Evolutionary conservation across 192 early-diverging fungal genomes (phyloP).

Genomic region (Allomyces macrogynus): DNA sequence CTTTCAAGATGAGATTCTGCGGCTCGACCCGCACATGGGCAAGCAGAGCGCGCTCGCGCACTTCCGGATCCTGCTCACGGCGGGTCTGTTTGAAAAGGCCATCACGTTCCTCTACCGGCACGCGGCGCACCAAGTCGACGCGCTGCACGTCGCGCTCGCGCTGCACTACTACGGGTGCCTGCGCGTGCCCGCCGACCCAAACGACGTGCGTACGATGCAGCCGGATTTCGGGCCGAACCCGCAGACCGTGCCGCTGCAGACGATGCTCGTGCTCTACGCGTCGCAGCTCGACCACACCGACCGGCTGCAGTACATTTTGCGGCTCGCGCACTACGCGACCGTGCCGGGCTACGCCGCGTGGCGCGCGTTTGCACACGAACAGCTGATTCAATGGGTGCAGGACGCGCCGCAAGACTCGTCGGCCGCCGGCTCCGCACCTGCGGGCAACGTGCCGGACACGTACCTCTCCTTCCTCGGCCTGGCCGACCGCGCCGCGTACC

Average conservation of each 20-base stretch:
- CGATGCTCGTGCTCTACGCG: background rate
- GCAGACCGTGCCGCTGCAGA: background rate
- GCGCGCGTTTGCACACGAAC: background rate
- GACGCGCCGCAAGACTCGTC: background rate
- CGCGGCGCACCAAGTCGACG: slow-evolving; percentile 48
- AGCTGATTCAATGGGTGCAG: background rate
- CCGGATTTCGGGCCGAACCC: background rate
- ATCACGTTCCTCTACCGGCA: slow-evolving; percentile 45
- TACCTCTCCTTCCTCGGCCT: background rate
- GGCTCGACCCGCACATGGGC: no score
- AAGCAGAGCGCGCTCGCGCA: slow-evolving; percentile 6
- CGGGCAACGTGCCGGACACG: no score
- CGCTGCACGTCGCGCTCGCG: slow-evolving; percentile 74
- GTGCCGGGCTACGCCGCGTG: background rate
- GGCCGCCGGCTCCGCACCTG: no score
- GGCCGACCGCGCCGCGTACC: background rate
- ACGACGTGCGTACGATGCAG: slow-evolving; percentile 1
- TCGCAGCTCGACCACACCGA: background rate
- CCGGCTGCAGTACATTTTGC: background rate
- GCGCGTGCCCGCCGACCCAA: slow-evolving; percentile 34
- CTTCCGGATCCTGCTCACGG: background rate
- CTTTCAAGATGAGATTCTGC: slow-evolving; percentile 5
- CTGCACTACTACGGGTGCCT: slow-evolving; percentile 62
- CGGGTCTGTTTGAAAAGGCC: slow-evolving; percentile 19
- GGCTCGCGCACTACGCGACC: background rate